A percentile compares a stretch with the other conserved stretches of the same genome.
phyloP scores from a whole-genome alignment of 805 yeast species.

The Wickerhamomyces ciferrii region DNA sequence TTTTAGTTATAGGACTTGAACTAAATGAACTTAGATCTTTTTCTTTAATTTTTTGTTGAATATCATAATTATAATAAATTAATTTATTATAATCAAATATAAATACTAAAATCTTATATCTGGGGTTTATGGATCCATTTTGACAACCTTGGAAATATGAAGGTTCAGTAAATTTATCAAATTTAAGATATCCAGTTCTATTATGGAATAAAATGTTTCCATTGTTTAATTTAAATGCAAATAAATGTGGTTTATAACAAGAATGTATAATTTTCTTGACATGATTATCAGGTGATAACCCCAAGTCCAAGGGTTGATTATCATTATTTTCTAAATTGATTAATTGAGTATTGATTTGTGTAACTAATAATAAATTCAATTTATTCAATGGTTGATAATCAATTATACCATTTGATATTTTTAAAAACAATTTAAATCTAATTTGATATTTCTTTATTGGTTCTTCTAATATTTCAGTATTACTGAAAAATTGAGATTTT shows the following conservation, averaged over 20 bases:
- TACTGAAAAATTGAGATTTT: slow-evolving; percentile 9
- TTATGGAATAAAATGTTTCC: neutral
- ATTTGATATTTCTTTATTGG: slow-evolving; percentile 18
- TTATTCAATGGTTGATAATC: slow-evolving; percentile 15
- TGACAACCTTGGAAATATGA: neutral
- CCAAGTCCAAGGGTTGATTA: slow-evolving; percentile 5
- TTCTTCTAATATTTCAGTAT: slow-evolving; percentile 13
- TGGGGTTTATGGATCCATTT: neutral
- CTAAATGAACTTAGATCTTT: neutral
- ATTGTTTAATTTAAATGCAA: slow-evolving; percentile 1
- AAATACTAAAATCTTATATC: neutral
- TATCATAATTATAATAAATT: slow-evolving; percentile 1
- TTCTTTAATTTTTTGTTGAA: neutral
- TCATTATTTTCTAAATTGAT: slow-evolving; percentile 12
- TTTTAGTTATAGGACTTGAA: neutral
- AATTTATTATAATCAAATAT: neutral
- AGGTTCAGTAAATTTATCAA: neutral
- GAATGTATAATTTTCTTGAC: neutral
- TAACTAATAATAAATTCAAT: slow-evolving; percentile 11
- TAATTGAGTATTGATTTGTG: slow-evolving; percentile 12
- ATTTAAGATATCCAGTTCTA: neutral
- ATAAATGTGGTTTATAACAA: neutral
- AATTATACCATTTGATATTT: slow-evolving; percentile 17
- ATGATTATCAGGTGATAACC: too few species aligned
- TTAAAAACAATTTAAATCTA: slow-evolving; percentile 21